A percentile compares a stretch with the other conserved stretches of the same genome.
phyloP scores from a whole-genome alignment of 371 early-diverging fungal species.

The Rhizopus arrhizus region DNA sequence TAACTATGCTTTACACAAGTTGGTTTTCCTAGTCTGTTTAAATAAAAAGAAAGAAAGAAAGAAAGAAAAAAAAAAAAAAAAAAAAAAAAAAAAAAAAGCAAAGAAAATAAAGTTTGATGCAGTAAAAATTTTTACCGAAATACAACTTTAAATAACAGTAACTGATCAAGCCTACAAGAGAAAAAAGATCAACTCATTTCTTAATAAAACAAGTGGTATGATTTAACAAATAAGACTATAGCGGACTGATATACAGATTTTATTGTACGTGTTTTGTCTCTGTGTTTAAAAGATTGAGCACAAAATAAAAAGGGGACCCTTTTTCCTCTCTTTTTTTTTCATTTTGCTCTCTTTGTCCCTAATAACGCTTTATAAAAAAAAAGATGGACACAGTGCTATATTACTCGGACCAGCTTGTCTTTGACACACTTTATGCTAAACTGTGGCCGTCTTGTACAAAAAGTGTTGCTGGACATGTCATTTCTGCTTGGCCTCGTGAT shows the following conservation, averaged over 20 bases:
- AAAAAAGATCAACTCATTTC: neutral
- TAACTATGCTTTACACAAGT: no score
- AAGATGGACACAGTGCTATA: slow-evolving; percentile 77
- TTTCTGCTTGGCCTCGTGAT: slow-evolving; percentile 57
- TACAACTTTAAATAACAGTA: neutral
- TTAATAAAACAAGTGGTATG: neutral
- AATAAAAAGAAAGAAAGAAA: neutral
- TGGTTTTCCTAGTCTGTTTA: no score
- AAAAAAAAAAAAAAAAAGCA: neutral
- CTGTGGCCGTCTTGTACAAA: slow-evolving; percentile 35
- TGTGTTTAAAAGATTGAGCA: slow-evolving; percentile 13
- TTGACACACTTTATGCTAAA: slow-evolving; percentile 60
- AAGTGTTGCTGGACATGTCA: slow-evolving; percentile 23
- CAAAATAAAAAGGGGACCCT: slow-evolving; percentile 10
- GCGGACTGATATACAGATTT: slow-evolving; percentile 32
- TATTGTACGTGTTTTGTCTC: slow-evolving; percentile 16
- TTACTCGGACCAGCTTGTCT: slow-evolving; percentile 58
- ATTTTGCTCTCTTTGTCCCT: neutral
- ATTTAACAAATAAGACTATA: neutral
- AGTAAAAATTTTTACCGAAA: no score
- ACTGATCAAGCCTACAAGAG: neutral
- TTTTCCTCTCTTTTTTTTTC: slow-evolving; percentile 4
- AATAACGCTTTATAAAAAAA: neutral
- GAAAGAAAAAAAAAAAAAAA: slow-evolving; percentile 2
- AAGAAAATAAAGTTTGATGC: neutral